Percentiles rank a stretch among this genome's conserved stretches.
Evolutionary conservation across 176 grass and related monocot genomes (phyloP).

Genomic region (Aegilops tauschii): DNA sequence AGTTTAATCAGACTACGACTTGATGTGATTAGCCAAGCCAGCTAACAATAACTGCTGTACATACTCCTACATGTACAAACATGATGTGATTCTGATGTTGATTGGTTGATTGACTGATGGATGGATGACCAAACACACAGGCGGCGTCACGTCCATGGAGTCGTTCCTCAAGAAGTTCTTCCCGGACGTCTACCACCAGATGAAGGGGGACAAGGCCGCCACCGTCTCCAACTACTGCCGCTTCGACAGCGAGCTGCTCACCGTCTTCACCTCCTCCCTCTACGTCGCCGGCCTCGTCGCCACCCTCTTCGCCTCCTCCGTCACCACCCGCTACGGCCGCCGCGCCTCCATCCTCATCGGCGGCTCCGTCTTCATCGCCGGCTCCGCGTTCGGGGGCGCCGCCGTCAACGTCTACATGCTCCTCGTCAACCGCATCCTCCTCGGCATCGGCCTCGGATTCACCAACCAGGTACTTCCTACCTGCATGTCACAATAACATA

Average conservation of each 20-base stretch:
- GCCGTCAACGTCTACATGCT: constrained; percentile 87
- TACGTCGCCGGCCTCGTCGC: constrained; percentile 89
- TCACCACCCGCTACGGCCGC: constrained; percentile 71
- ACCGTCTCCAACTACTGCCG: constrained; percentile 78
- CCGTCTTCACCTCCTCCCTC: constrained; percentile 87
- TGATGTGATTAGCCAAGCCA: neutral
- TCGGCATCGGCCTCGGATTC: constrained; percentile 86
- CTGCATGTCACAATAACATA: neutral
- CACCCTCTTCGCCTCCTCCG: constrained; percentile 66
- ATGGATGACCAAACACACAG: neutral
- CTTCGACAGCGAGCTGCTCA: constrained; percentile 91
- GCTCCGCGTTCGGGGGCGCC: constrained; percentile 56
- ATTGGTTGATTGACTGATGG: neutral
- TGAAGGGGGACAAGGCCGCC: constrained; percentile 38
- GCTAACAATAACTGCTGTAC: neutral
- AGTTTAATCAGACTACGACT: too few species aligned
- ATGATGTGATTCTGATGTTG: neutral
- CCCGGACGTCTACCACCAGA: constrained; percentile 67
- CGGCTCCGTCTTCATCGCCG: constrained; percentile 63
- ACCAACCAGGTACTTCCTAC: constrained; percentile 62
- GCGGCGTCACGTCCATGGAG: constrained; percentile 83
- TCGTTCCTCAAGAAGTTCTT: constrained; percentile 77
- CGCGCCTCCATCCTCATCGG: constrained; percentile 80
- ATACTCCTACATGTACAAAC: neutral
- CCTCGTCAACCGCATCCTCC: constrained; percentile 70